These are phyloP conservation scores for Sanghuangporus baumii DNA, from an alignment of 1,284 basidiomycete genomes.

Conservation along the genomic window DNA sequence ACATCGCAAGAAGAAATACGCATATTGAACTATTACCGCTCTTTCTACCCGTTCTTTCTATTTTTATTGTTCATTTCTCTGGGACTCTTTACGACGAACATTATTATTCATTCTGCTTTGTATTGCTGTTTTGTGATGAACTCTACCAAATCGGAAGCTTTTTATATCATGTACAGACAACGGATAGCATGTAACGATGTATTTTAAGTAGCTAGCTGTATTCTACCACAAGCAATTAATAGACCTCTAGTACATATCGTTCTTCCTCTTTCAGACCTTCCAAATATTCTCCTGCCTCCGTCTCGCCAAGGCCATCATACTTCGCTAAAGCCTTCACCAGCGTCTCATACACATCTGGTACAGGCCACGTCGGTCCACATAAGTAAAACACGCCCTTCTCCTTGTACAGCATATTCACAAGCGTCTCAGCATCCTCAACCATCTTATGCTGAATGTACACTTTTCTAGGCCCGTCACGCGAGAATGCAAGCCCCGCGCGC, in stretches of 20 bases:
- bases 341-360: conserved; percentile 94
- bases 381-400: conserved; percentile 88
- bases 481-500: conserved; percentile 92
- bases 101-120: not conserved
- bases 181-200: not conserved
- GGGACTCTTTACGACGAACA: not conserved
- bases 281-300: conserved; percentile 76
- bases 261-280: conserved; percentile 96
- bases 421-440: conserved; percentile 77
- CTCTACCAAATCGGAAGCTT: not conserved
- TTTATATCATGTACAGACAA: not conserved
- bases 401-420: conserved; percentile 70
- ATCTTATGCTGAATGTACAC: conserved; percentile 99
- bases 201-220: not conserved
- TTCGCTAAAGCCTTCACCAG: conserved; percentile 76
- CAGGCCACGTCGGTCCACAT: conserved; percentile 98
- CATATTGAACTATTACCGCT: not conserved
- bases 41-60: not conserved
- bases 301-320: conserved; percentile 61
- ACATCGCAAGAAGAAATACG: conserved; percentile 2
- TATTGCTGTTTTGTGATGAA: not conserved
- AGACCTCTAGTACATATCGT: conserved; percentile 93
- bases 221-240: conserved; percentile 19
- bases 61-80: not conserved
- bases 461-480: conserved; percentile 87